Percentiles rank a stretch among this genome's conserved stretches.
Conservation (phyloP, 192 early-diverging fungal species). For the Umbelopsis sp. region DNA sequence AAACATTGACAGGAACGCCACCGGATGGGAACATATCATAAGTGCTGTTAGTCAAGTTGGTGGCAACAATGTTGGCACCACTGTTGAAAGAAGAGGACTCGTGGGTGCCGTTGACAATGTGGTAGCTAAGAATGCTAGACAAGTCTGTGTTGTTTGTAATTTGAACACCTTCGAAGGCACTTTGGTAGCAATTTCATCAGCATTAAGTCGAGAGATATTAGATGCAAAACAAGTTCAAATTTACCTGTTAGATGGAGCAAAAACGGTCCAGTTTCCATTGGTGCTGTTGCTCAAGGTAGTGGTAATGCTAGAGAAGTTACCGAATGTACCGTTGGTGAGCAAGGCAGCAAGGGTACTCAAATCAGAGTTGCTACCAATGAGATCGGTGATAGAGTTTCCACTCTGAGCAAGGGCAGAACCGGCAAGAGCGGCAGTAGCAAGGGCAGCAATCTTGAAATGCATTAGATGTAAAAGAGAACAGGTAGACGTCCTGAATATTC, state of each 20-base stretch:
- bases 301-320: constrained; percentile 1
- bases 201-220: background rate
- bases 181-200: background rate
- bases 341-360: constrained; percentile 4
- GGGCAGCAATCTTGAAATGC: background rate
- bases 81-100: background rate
- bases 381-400: constrained; percentile 2
- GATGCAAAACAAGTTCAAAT: background rate
- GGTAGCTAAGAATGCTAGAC: constrained; percentile 6
- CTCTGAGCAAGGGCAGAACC: constrained; percentile 12
- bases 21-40: constrained; percentile 9
- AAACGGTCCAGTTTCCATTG: constrained; percentile 22
- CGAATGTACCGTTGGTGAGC: constrained; percentile 10
- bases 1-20: constrained; percentile 8
- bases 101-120: constrained; percentile 3
- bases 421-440: constrained; percentile 1
- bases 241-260: constrained; percentile 20
- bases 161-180: constrained; percentile 3
- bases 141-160: constrained; percentile 14
- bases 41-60: constrained; percentile 17
- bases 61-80: constrained; percentile 13
- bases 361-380: constrained; percentile 6
- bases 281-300: constrained; percentile 18
- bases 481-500: background rate
- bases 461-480: background rate